Percentiles rank a stretch among this genome's conserved stretches.
Evolutionary conservation across 2,329 filamentous ascomycete genomes (phyloP).

Genomic region (Aspergillus sp.): DNA sequence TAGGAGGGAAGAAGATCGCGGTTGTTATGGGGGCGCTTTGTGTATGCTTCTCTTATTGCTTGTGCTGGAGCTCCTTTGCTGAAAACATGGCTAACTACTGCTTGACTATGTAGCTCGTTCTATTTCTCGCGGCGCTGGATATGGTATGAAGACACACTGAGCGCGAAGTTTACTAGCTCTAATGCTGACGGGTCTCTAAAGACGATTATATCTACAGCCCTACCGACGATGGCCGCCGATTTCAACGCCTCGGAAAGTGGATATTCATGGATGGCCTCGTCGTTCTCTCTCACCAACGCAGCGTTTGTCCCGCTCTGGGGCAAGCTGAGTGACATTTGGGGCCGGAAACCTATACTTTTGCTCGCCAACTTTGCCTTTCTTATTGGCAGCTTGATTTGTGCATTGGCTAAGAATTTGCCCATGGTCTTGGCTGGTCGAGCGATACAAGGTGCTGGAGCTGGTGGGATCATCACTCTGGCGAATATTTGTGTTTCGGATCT

Average conservation of each 20-base stretch:
- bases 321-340: slow-evolving; percentile 70
- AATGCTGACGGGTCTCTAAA: slow-evolving; percentile 21
- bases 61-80: not conserved
- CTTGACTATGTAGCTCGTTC: slow-evolving; percentile 50
- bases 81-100: not conserved
- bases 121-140: slow-evolving; percentile 65
- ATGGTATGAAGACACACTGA: slow-evolving; percentile 45
- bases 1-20: slow-evolving; percentile 46
- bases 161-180: not conserved
- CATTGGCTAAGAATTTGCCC: slow-evolving; percentile 59
- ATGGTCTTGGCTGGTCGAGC: slow-evolving; percentile 67
- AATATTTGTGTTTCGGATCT: slow-evolving; percentile 68
- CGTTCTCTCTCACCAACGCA: slow-evolving; percentile 52
- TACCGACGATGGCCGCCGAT: slow-evolving; percentile 49
- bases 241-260: slow-evolving; percentile 50
- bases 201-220: slow-evolving; percentile 52
- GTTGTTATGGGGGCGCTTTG: slow-evolving; percentile 49
- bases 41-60: slow-evolving; percentile 30
- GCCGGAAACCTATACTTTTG: slow-evolving; percentile 66
- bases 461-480: slow-evolving; percentile 66
- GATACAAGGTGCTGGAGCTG: slow-evolving; percentile 67
- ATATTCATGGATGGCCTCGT: slow-evolving; percentile 55
- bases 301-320: slow-evolving; percentile 63
- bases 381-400: slow-evolving; percentile 65
- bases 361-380: slow-evolving; percentile 66